phyloP scores from a whole-genome alignment of 805 yeast genomes.

The Cyberlindnera xylosilytica region DNA sequence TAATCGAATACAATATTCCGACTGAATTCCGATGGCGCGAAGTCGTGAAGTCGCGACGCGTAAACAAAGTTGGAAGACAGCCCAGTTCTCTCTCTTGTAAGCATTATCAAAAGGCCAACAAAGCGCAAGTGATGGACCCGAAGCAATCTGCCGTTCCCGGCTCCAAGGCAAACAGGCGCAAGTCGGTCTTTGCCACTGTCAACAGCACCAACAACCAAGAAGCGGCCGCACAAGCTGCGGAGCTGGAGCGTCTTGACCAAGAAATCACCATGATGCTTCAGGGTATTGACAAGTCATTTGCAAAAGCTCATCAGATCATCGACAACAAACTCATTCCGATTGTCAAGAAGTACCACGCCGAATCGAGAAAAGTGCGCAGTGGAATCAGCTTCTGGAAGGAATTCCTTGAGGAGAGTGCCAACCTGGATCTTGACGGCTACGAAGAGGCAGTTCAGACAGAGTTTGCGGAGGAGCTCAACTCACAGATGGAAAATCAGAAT shows the following conservation, averaged over 20 bases:
- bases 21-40: too few species aligned
- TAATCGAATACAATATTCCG: too few species aligned
- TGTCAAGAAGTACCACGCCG: constrained; percentile 54
- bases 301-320: constrained; percentile 63
- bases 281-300: constrained; percentile 72
- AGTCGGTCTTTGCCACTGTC: constrained; percentile 28
- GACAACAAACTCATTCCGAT: constrained; percentile 67
- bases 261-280: constrained; percentile 75
- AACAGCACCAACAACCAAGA: constrained; percentile 20
- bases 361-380: constrained; percentile 59
- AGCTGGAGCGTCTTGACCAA: constrained; percentile 69
- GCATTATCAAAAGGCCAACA: too few species aligned
- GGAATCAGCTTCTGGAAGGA: constrained; percentile 73
- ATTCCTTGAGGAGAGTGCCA: constrained; percentile 73
- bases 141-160: constrained; percentile 18
- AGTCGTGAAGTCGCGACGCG: too few species aligned
- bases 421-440: constrained; percentile 54
- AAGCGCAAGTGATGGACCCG: constrained; percentile 18
- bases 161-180: constrained; percentile 22
- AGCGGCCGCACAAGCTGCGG: constrained; percentile 26
- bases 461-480: constrained; percentile 1
- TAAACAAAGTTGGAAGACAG: too few species aligned
- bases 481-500: not conserved
- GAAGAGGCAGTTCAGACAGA: constrained; percentile 35
- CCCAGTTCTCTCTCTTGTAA: not conserved